A percentile compares a stretch with the other conserved stretches of the same genome.
Evolutionary conservation across 2,329 filamentous ascomycete genomes (phyloP).

Genomic region (Incumbomyces delicatus): DNA sequence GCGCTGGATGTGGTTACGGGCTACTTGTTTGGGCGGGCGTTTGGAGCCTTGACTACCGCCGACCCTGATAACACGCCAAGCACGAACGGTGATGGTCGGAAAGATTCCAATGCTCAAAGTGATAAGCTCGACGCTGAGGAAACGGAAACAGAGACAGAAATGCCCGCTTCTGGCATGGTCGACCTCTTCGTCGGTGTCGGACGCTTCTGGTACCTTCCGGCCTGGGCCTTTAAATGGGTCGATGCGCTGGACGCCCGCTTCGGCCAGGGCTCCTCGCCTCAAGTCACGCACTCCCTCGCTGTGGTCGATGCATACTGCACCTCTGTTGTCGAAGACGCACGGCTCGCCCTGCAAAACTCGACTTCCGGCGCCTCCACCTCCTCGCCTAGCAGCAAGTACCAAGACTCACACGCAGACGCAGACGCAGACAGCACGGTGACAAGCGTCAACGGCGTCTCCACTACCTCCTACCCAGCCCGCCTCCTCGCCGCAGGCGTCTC

Average conservation of each 20-base stretch:
- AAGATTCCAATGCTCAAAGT: slow-evolving; percentile 15
- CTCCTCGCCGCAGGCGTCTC: slow-evolving; percentile 18
- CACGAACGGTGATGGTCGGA: background rate
- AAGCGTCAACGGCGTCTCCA: slow-evolving; percentile 8
- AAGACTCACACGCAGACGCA: too few species aligned
- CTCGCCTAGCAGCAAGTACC: background rate
- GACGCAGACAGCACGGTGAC: too few species aligned
- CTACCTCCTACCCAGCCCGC: slow-evolving; percentile 17
- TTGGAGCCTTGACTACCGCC: slow-evolving; percentile 37
- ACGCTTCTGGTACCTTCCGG: slow-evolving; percentile 45
- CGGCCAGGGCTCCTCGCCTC: slow-evolving; percentile 9
- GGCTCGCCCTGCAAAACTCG: slow-evolving; percentile 6
- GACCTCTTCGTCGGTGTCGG: slow-evolving; percentile 47
- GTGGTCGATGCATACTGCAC: slow-evolving; percentile 18
- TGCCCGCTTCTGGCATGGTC: slow-evolving; percentile 40
- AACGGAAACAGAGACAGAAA: background rate
- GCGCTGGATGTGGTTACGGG: slow-evolving; percentile 46
- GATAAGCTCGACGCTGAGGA: background rate
- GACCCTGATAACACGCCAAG: background rate
- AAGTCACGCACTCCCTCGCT: slow-evolving; percentile 14
- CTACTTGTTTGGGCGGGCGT: slow-evolving; percentile 45
- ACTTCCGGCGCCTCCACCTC: background rate
- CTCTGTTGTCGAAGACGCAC: slow-evolving; percentile 13
- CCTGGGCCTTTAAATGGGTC: slow-evolving; percentile 22
- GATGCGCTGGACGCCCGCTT: slow-evolving; percentile 17